Evolutionary conservation across 1,139 yeast genomes (phyloP).

Genomic region (Suhomyces bolitotheri): DNA sequence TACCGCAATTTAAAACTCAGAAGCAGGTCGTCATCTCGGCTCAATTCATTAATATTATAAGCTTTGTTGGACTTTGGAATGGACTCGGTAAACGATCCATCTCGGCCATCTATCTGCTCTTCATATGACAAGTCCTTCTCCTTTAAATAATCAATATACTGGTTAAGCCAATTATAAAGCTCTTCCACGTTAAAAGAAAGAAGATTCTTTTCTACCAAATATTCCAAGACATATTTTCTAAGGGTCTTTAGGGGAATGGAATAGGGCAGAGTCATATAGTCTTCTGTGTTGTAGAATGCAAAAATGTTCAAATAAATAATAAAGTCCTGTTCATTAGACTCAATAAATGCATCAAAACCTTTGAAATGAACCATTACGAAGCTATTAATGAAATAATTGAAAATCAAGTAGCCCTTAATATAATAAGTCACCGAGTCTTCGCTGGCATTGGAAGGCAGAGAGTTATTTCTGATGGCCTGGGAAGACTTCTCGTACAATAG

Average conservation of each 20-base stretch:
- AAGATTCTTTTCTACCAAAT: constrained; percentile 32
- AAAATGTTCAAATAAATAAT: constrained; percentile 46
- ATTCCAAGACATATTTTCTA: constrained; percentile 32
- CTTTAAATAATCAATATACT: constrained; percentile 43
- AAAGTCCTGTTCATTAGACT: constrained; percentile 41
- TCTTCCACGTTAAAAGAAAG: constrained; percentile 40
- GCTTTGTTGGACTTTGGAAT: not conserved
- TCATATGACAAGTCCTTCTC: constrained; percentile 25
- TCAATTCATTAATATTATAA: constrained; percentile 1
- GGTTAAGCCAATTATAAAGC: constrained; percentile 42
- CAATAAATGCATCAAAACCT: constrained; percentile 47
- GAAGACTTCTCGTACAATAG: constrained; percentile 38
- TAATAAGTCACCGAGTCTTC: constrained; percentile 23
- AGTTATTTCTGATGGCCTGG: constrained; percentile 9
- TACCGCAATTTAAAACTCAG: constrained; percentile 11
- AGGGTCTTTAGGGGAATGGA: constrained; percentile 27
- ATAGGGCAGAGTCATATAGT: constrained; percentile 23
- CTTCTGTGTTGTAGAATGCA: constrained; percentile 42
- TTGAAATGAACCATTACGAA: constrained; percentile 46
- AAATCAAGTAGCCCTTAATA: constrained; percentile 42
- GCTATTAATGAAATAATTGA: constrained; percentile 46
- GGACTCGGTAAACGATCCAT: constrained; percentile 1
- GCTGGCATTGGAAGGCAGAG: not conserved
- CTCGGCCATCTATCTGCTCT: constrained; percentile 1
- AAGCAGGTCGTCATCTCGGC: constrained; percentile 8